phyloP scores from a whole-genome alignment of 352 stramenopile genomes.

The Phytophthora pini region DNA sequence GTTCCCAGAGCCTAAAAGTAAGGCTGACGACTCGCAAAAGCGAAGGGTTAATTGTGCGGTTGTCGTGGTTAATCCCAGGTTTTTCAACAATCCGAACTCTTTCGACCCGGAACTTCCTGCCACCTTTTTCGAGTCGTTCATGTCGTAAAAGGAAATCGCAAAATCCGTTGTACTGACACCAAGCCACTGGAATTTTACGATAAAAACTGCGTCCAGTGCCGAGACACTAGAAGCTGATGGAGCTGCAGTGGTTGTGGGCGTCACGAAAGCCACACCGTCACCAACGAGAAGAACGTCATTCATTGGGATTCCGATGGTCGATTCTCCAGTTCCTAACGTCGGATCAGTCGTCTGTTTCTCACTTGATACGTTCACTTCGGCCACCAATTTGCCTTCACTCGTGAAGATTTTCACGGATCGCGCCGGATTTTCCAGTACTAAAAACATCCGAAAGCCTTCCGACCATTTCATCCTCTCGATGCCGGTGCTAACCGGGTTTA shows the following conservation, averaged over 20 bases:
- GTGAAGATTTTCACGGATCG: slow-evolving; percentile 79
- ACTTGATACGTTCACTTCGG: slow-evolving; percentile 42
- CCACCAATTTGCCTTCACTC: slow-evolving; percentile 54
- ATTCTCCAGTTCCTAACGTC: too few species aligned
- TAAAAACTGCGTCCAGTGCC: slow-evolving; percentile 73
- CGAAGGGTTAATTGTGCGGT: slow-evolving; percentile 68
- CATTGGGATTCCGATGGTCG: neutral
- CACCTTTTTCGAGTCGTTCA: slow-evolving; percentile 59
- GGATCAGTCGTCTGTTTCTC: slow-evolving; percentile 25
- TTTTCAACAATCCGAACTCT: slow-evolving; percentile 50
- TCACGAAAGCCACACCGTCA: slow-evolving; percentile 31
- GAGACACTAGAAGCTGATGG: slow-evolving; percentile 44
- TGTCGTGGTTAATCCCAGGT: slow-evolving; percentile 67
- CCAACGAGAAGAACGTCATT: slow-evolving; percentile 31
- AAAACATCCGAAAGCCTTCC: slow-evolving; percentile 58
- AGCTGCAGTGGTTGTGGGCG: slow-evolving; percentile 11
- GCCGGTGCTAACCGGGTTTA: slow-evolving; percentile 45
- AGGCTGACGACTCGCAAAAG: slow-evolving; percentile 59
- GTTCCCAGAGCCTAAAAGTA: slow-evolving; percentile 72
- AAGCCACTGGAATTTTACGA: slow-evolving; percentile 66
- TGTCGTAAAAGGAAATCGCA: slow-evolving; percentile 82
- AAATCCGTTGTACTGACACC: slow-evolving; percentile 81
- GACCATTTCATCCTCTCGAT: slow-evolving; percentile 84
- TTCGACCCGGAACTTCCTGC: slow-evolving; percentile 19
- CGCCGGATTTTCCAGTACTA: slow-evolving; percentile 72